phyloP scores from a whole-genome alignment of 192 early-diverging fungal genomes.

The Backusella circina region DNA sequence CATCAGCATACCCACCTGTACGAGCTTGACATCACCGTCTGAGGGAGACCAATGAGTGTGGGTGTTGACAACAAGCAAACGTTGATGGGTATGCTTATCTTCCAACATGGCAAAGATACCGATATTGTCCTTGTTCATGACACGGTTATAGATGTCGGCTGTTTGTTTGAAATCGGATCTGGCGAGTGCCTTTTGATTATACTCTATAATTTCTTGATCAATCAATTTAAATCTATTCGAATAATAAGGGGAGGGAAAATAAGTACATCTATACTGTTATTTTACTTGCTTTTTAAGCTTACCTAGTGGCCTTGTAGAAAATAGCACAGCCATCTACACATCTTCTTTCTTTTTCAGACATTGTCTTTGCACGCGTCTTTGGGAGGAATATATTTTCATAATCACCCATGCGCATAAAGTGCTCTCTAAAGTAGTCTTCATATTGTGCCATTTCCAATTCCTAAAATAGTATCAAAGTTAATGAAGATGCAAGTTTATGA shows the following conservation, averaged over 20 bases:
- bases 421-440: slow-evolving; percentile 82
- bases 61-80: slow-evolving; percentile 79
- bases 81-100: slow-evolving; percentile 68
- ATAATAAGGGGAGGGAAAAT: no score
- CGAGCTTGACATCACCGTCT: slow-evolving; percentile 92
- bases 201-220: slow-evolving; percentile 90
- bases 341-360: slow-evolving; percentile 84
- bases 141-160: slow-evolving; percentile 94
- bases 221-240: slow-evolving; percentile 68
- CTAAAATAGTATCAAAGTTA: slow-evolving; percentile 35
- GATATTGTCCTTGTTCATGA: slow-evolving; percentile 97
- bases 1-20: slow-evolving; percentile 91
- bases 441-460: slow-evolving; percentile 87
- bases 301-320: slow-evolving; percentile 86
- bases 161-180: slow-evolving; percentile 85
- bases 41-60: slow-evolving; percentile 95
- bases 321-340: slow-evolving; percentile 95
- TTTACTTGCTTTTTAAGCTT: slow-evolving; percentile 3
- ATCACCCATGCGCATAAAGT: slow-evolving; percentile 63
- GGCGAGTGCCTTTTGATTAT: slow-evolving; percentile 88
- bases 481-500: background rate
- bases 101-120: slow-evolving; percentile 81
- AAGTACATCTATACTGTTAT: no score
- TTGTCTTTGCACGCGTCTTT: slow-evolving; percentile 92
- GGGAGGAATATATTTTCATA: slow-evolving; percentile 94